Base-by-base conservation (phyloP, 2,329 filamentous ascomycete species). In the Colletotrichum sp. region DNA sequence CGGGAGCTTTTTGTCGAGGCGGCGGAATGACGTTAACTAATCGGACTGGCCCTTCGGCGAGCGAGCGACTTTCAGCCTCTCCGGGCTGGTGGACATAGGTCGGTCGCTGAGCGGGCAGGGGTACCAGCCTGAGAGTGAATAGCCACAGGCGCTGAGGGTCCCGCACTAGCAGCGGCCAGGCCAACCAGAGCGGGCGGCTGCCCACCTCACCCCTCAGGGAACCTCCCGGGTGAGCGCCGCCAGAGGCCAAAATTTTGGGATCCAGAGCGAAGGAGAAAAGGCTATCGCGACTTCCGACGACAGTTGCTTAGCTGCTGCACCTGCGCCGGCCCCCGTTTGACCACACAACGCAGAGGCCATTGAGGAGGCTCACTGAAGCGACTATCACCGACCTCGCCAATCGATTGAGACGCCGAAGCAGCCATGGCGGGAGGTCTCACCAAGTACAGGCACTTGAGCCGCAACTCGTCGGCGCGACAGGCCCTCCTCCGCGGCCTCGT, bases 401-500 rank as follows among this genome's bases (percentile, higher is more conserved):
- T 60, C 34, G 52, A 68, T 63, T 61, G 55, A 68, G 55, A 72
- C 63, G 55, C 66, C 69, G 39, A 68, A 27, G 28, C 65, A 68
- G 69, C 59, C 80, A 98, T 98, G 96, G 96, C 95, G 79, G 96
- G 96, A 82, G 95, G 95, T 79, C 90, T 92, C 79, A 91, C 95
- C 85, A 98, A 96, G 88, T 98, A 96, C 88, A 94, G 97, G 80
- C 95, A 98, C 86, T 89, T 99, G 77, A 93, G 93, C 86, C 96
- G 97, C 80, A 90, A 92, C 79, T 98, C 96, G 68, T 89, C 96
- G 71, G 97, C 98, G 84, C 92, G 97, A 84, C 92, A 96, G 88
- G 96, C 97, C 69, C 92, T 99, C 80, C 93, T 99, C 79, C 95
- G 97, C 82, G 98, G 98, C 87, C 90, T 99, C 77, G 96, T 98